Evolutionary conservation across 1,284 basidiomycete species (phyloP).

Genomic region (Ustilago hordei): DNA sequence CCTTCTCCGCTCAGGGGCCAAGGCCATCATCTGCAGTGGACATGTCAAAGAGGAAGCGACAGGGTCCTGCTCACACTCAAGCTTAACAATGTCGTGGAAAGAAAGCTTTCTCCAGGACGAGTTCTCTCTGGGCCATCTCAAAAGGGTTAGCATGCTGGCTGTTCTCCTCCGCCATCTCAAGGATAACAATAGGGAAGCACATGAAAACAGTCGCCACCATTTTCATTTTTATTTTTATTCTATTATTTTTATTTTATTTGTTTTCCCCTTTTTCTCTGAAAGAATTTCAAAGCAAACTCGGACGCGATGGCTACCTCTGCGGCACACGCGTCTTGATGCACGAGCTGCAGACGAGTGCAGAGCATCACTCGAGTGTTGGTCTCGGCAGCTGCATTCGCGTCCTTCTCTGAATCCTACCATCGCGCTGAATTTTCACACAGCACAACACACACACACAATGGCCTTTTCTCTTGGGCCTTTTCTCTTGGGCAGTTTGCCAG

Average conservation of each 20-base stretch:
- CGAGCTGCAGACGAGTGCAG: conserved; percentile 14
- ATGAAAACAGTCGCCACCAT: conserved; percentile 8
- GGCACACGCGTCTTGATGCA: conserved; percentile 8
- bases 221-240: not conserved
- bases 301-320: conserved; percentile 8
- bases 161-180: too few species aligned
- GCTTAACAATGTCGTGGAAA: conserved; percentile 6
- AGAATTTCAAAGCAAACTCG: conserved; percentile 13
- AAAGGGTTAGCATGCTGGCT: not conserved
- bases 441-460: conserved; percentile 1
- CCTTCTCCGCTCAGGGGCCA: conserved; percentile 2
- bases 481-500: too few species aligned
- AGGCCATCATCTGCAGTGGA: not conserved
- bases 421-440: not conserved
- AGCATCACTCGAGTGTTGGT: conserved; percentile 35
- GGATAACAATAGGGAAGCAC: not conserved
- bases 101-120: conserved; percentile 2
- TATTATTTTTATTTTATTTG: not conserved
- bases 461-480: too few species aligned
- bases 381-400: conserved; percentile 26
- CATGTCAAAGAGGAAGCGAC: conserved; percentile 2
- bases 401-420: conserved; percentile 1
- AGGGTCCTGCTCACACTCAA: not conserved
- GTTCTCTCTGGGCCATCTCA: not conserved
- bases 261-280: not conserved